Conservation (phyloP, 768 basidiomycete species). For the Tubosaeta brunneosetosa region DNA sequence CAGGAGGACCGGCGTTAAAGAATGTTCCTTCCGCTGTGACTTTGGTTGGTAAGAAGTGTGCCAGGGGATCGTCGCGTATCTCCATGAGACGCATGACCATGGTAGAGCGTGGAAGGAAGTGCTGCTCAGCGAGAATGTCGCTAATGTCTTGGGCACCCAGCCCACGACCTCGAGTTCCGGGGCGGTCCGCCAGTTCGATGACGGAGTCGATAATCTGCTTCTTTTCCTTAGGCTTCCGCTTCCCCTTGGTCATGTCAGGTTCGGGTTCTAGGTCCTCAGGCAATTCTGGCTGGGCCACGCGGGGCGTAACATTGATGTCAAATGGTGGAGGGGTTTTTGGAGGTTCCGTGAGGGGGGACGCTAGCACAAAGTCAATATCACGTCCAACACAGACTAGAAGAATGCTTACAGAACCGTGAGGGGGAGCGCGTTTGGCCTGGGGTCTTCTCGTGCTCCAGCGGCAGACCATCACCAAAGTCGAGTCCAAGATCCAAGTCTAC, state of each 20-base stretch:
- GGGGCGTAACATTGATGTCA: conserved; percentile 46
- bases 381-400: neutral
- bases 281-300: conserved; percentile 38
- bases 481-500: conserved; percentile 68
- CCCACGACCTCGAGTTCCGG: conserved; percentile 54
- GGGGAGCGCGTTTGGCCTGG: conserved; percentile 55
- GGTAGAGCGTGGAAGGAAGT: conserved; percentile 80
- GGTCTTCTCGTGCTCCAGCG: conserved; percentile 45
- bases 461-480: conserved; percentile 57
- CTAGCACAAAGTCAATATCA: conserved; percentile 33
- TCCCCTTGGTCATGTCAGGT: conserved; percentile 32
- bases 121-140: conserved; percentile 73
- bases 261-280: conserved; percentile 36
- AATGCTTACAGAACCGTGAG: conserved; percentile 64
- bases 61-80: conserved; percentile 78
- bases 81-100: conserved; percentile 82
- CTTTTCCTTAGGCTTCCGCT: conserved; percentile 64
- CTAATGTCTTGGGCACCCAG: conserved; percentile 59
- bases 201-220: conserved; percentile 90
- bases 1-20: conserved; percentile 83
- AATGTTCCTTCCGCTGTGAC: conserved; percentile 66
- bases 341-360: conserved; percentile 70
- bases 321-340: conserved; percentile 73
- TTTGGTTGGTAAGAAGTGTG: conserved; percentile 82
- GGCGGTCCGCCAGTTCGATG: conserved; percentile 73